Percentiles rank a stretch among this genome's conserved stretches.
These are phyloP conservation scores for Stentor coeruleus DNA, from an alignment of 73 alveolate species.

Conservation along the genomic window DNA sequence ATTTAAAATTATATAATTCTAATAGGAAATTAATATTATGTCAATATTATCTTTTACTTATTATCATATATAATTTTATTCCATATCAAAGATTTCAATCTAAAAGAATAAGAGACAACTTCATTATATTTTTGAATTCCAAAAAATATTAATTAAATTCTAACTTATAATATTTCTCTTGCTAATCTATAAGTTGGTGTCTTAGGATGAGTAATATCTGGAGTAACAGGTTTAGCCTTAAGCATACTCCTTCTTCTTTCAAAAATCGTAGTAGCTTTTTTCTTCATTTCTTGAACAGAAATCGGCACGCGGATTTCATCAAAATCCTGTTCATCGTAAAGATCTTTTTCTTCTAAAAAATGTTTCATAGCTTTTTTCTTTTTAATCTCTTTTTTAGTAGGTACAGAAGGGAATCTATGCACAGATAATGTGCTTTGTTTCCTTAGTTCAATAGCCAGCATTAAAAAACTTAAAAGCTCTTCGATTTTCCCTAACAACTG, in stretches of 20 bases:
- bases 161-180: too few relatives aligned
- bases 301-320: conserved; percentile 14
- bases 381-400: not conserved
- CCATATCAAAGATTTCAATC: too few relatives aligned
- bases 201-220: not conserved
- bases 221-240: not conserved
- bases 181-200: too few relatives aligned
- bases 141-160: too few relatives aligned
- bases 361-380: not conserved
- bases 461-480: not conserved
- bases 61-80: too few relatives aligned
- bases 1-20: too few relatives aligned
- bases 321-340: not conserved
- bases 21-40: too few relatives aligned
- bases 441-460: not conserved
- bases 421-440: not conserved
- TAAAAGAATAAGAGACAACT: too few relatives aligned
- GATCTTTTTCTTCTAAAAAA: not conserved
- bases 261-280: not conserved
- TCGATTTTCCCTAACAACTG: not conserved
- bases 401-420: too few relatives aligned
- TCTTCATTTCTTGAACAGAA: not conserved
- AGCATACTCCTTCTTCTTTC: not conserved
- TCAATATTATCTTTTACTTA: too few relatives aligned
- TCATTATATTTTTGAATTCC: too few relatives aligned